Evolutionary conservation across 2,329 filamentous ascomycete genomes (phyloP), one percentile per base, ranked within the genome.

Genomic region (Alternaria alternata): DNA sequence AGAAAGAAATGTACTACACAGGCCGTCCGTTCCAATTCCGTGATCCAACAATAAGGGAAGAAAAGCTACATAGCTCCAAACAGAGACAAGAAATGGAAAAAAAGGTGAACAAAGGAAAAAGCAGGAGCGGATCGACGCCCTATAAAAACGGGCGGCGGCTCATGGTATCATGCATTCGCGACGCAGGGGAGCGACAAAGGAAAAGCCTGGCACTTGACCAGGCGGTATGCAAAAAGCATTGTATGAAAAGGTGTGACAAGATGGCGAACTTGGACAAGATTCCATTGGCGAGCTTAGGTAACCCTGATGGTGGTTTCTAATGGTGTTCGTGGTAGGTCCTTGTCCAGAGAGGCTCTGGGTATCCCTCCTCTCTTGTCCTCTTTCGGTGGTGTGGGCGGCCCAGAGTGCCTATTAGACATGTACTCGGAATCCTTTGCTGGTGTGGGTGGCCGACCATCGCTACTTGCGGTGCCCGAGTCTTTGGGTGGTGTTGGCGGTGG

Each of bases 401-500:
- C 74, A 14, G 71, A 70, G 54, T 75, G 65, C 14, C 71, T 58
- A 39, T 69, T 66, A 28, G 54, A 57, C 26, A 57, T 63, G 51
- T 71, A 75, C 2, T 64, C 58, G 8, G 32, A 20, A 44, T 79
- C 75, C 57, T 80, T 79, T n/a, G 78, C 74, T 16, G 77, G 78
- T 16, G 76, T 80, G 3, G 76, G 75, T 26, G 75, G 75, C 49
- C 76, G 62, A 9, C 71, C 69, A 46, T 61, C 54, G 39, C 57
- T 70, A 20, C 55, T 56, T 2, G 61, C 68, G 18, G 70, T 69
- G 14, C 64, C 68, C 14, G 69, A 71, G 52, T 79, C 77, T 57
- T 82, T 82, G 1, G 81, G 81, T 12, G 81, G 81, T n/a, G 81
- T 82, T 3, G 80, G 79, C 28, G 81, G 81, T 32, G 79, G 79